Evolutionary conservation across 2,329 filamentous ascomycete species (phyloP).

Genomic region (Colletotrichum sp.): DNA sequence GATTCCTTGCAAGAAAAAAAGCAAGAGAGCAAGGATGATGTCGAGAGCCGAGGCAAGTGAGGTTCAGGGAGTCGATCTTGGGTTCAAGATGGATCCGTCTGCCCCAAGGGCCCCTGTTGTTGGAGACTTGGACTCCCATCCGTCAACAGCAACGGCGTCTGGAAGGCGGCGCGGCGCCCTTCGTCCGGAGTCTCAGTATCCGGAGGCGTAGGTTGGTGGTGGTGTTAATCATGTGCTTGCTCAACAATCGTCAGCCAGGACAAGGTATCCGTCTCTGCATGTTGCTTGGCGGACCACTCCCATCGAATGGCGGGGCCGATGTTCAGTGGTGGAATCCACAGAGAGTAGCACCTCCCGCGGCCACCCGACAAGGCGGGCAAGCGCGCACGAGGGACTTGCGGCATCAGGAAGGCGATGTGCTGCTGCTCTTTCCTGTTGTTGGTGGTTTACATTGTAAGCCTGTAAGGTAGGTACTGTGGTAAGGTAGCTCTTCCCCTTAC

Average conservation of each 20-base stretch:
- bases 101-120: not conserved
- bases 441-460: not conserved
- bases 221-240: slow-evolving; percentile 17
- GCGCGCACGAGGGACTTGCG: slow-evolving; percentile 7
- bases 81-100: not conserved
- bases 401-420: slow-evolving; percentile 11
- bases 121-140: not conserved
- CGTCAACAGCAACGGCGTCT: not conserved
- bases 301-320: not conserved
- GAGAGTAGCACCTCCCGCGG: not conserved
- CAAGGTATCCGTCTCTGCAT: not conserved
- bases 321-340: slow-evolving; percentile 10
- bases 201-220: not conserved
- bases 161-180: slow-evolving; percentile 2
- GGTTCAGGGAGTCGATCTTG: not conserved
- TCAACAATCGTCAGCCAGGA: slow-evolving; percentile 8
- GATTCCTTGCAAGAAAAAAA: not conserved
- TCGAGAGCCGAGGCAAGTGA: slow-evolving; percentile 16
- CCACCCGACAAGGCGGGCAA: slow-evolving; percentile 15
- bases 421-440: not conserved
- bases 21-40: not conserved
- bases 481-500: not conserved
- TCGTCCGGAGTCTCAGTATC: slow-evolving; percentile 8
- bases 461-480: not conserved
- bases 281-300: slow-evolving; percentile 1